Base-by-base conservation (phyloP, 345 rosid genomes). In the Lumnitzera littorea region DNA sequence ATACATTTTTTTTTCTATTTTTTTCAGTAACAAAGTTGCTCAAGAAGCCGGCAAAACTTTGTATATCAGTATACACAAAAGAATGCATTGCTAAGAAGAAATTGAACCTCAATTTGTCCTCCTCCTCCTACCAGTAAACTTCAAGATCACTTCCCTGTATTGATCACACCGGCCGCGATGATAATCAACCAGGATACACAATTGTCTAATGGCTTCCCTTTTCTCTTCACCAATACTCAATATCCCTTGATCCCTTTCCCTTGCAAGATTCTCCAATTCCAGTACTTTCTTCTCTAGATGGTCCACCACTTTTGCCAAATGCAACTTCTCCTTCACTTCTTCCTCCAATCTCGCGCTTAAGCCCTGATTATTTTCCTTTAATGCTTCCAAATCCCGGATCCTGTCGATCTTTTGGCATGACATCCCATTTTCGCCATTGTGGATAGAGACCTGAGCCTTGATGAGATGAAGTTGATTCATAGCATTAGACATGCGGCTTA, bases 181-280 rank as follows among this genome's bases (percentile, higher is more conserved):
- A 58, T 74, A 72, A 46, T 78, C 72, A 46, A 72, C 64, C 51
- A 61, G 36, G 12, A 68, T 25, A 14, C 86, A 80, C 12, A 86
- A 81, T 72, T 86, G 87, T 70, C 87, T 78, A 60, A 86, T 86
- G 52, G 85, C 94, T 72, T 86, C 94, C 67, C 81, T 80, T 72
- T 86, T 95, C 78, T 84, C 88, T 58, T 88, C 96, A 12, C 81
- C 92, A 14, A 81, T 80, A 65, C 61, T 62, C 73, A 64, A 52
- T 71, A 82, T 31, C 8, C 36, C 69, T 14, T 70, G 81, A 12
- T 87, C 90, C 67, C 76, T 70, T 60, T 74, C 81, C 60, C 64
- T 77, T 58, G 65, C 55, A n/a, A 48, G 25, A 20, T 48, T 69
- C 80, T 87, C 89, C 60, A 87, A 49, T 51, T 75, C 85, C 46